Base-by-base conservation (phyloP, 1,139 yeast genomes). In the Pneumocystis wakefieldiae region DNA sequence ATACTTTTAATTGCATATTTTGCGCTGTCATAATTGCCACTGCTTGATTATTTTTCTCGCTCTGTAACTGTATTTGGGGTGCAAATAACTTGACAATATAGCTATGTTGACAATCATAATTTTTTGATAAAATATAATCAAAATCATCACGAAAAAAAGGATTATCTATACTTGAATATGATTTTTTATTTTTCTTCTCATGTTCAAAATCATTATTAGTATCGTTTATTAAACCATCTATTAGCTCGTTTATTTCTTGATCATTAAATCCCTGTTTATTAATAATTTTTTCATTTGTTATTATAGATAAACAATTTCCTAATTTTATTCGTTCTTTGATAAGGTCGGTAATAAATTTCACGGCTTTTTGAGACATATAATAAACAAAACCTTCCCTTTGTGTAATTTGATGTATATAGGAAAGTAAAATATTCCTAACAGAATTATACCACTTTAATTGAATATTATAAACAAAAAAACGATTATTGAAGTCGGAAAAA, bases 21-120 rank as follows among this genome's bases (percentile, higher is more conserved):
- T 85, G 85, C 0, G 95, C 81, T 1, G 89, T 80, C 10, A 89
- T 76, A 63, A 89, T 73, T n/a, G 89, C 80, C 63, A 87, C 83
- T 1, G 86, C 79, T 61, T 82, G 81, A 0, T 84, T 82, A 60
- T 82, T 81, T 62, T 81, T 81, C 42, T 84, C 85, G 62, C 87
- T 80, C 66, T 86, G 84, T 29, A 91, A 73, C 71, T 91, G 95
- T 62, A 92, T 82, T 71, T 92, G 97, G 0, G 98, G 97, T 1
- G 91, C 81, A 14, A 88, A 77, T 53, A 91, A 78, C 65, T 87
- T 87, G 60, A 91, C 78, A 67, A 84, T 73, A 70, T 82, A 87
- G 62, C 85, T 83, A 67, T 85, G 88, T 24, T 79, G 79, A 5
- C 83, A 76, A n/a, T 71, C 73, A 64, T 82, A 81, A 61, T 76